Percentiles rank a stretch among this genome's conserved stretches.
phyloP scores from a whole-genome alignment of 164 flowering plant genomes.

The Vitis riparia region DNA sequence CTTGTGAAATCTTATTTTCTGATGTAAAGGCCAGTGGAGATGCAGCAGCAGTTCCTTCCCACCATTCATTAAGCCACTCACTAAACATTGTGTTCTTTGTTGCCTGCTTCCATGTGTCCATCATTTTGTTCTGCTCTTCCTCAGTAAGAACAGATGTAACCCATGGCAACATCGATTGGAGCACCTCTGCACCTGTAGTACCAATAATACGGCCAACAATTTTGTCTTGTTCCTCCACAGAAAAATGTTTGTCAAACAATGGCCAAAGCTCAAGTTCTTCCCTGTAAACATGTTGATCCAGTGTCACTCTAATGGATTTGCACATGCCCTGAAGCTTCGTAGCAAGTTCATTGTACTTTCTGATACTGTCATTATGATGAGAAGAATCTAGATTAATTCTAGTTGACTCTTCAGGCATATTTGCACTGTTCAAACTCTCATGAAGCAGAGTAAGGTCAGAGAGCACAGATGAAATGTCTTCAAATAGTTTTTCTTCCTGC shows the following conservation, averaged over 20 bases:
- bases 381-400: conserved; percentile 18
- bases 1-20: conserved; percentile 50
- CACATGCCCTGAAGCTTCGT: conserved; percentile 96
- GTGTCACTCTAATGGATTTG: conserved; percentile 81
- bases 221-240: conserved; percentile 94
- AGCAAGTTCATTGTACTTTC: conserved; percentile 65
- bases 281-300: conserved; percentile 81
- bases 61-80: conserved; percentile 98
- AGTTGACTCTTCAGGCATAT: conserved; percentile 17
- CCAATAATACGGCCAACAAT: conserved; percentile 95
- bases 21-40: conserved; percentile 32
- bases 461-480: conserved; percentile 73
- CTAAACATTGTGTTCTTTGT: conserved; percentile 95
- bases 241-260: conserved; percentile 81
- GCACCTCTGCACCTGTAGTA: conserved; percentile 95
- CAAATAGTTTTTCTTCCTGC: conserved; percentile 87
- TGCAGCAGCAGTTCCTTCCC: conserved; percentile 61
- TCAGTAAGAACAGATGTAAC: conserved; percentile 86
- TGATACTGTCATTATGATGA: conserved; percentile 23
- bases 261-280: conserved; percentile 99
- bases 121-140: conserved; percentile 94
- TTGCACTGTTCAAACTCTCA: conserved; percentile 35
- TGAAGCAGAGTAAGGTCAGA: conserved; percentile 62
- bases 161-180: conserved; percentile 97
- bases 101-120: conserved; percentile 94